These are phyloP conservation scores for Parastagonospora avenae DNA, from an alignment of 2,329 filamentous ascomycete species.

Conservation along the genomic window DNA sequence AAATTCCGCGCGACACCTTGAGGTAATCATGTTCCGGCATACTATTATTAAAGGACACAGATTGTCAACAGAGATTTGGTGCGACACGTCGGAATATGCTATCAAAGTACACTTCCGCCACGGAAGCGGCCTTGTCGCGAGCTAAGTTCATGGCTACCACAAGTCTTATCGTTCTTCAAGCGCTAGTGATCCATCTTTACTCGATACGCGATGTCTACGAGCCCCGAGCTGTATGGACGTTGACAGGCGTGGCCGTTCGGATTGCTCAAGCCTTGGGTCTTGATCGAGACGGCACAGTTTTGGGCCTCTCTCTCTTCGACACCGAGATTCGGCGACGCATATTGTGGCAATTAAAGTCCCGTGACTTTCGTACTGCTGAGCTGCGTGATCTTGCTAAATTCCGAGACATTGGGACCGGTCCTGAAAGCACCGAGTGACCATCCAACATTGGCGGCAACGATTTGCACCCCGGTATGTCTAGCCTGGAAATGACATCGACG, in stretches of 20 bases:
- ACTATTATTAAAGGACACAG: conserved; percentile 60
- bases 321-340: conserved; percentile 63
- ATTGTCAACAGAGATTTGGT: conserved; percentile 58
- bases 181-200: conserved; percentile 64
- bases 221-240: conserved; percentile 60
- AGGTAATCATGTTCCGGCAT: conserved; percentile 49
- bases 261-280: conserved; percentile 64
- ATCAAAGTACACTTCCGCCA: conserved; percentile 30
- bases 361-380: conserved; percentile 61
- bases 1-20: conserved; percentile 60
- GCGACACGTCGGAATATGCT: conserved; percentile 64
- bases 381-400: conserved; percentile 50
- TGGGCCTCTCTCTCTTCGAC: conserved; percentile 61
- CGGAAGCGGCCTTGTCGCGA: conserved; percentile 5
- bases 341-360: conserved; percentile 63
- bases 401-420: conserved; percentile 46
- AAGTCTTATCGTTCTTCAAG: conserved; percentile 63
- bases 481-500: conserved; percentile 8
- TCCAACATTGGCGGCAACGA: conserved; percentile 58
- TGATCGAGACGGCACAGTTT: conserved; percentile 59
- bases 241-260: conserved; percentile 64
- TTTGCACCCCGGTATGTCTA: conserved; percentile 46
- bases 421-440: conserved; percentile 54
- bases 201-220: conserved; percentile 57
- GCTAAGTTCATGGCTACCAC: conserved; percentile 54